Base-by-base conservation (phyloP, 805 yeast genomes). In the Nematodospora valgi region DNA sequence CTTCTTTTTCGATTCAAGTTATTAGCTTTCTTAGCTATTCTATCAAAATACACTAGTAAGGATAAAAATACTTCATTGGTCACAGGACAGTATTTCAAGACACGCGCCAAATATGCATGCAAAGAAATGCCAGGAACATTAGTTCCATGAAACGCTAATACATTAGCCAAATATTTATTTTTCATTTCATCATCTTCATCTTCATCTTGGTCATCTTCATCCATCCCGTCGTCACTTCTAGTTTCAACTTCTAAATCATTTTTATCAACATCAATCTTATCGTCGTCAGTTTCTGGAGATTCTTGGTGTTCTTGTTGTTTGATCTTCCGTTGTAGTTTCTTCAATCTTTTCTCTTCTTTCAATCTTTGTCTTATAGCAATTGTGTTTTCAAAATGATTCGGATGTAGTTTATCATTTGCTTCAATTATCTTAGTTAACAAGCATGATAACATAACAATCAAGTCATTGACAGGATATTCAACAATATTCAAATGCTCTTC, bases 71-170 rank as follows among this genome's bases (percentile, higher is more conserved):
- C 98, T 56, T 93, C 98, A 59, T 91, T 91, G 2, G 98, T 89
- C n/a, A 93, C 93, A 0, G 99, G 98, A 58, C 99, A 93, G 62
- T 93, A 93, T 60, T 91, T 91, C 56, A 91, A 76, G 19, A 93
- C 91, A 53, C 98, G 78, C 27, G 86, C 76, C 40, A 93, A 70
- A 56, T 93, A 93, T 14, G 95, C 93, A 50, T 87, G 88, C 31
- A 93, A 72, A 9, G 89, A 78, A 35, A 93, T 93, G n/a, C 94
- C 96, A 1, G 98, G 98, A 7, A 93, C 82, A 54, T 91, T 94
- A 39, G 95, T 80, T 12, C 98, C 98, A 58, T 88, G 96, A 58
- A 93, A 93, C 30, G 96, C 93, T 38, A 91, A 64, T 4, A 91
- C 86, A 41, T 78, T 80, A 3, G 81, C 83, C 11, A 77, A 64